Evolutionary conservation across 345 rosid species (phyloP), one percentile per base, ranked within the genome.

Genomic region (Geranium brycei): DNA sequence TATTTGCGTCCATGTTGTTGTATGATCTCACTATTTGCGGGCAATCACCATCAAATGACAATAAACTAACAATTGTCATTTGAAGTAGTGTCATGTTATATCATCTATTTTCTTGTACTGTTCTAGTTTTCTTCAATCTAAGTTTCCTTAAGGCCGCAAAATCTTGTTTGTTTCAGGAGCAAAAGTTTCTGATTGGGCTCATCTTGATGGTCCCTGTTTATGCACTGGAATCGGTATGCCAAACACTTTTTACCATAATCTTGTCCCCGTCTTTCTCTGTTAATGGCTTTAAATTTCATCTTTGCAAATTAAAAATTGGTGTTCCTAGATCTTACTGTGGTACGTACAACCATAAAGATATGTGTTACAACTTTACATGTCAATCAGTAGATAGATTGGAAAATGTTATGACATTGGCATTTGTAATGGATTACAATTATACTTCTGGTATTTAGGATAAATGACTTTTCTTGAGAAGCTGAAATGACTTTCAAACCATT

Each of bases 161-260:
- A 19, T 19, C 31, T 59, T 59, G 61, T 16, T 15, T 41, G 66
- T 80, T 80, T 75, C 97, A 93, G 99, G 99, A 93, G 81, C 99
- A 90, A 72, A 93, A 93, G 72, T 93, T 93, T 76, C 78, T 93
- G 71, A 81, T 90, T 61, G 99, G 99, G 59, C 95, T 93, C 71
- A 82, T 93, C 70, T 77, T 93, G 73, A 90, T 93, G 99, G 99
- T 93, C 70, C 99, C 99, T 67, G 92, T 90, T 32, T 93, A 93
- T 66, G 86, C 97, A 12, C 71, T 90, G 57, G 99, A 93, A 77
- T 93, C 99, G 87, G 99, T 93, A 93, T 64, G 83, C 60, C 14
- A 32, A 7, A 51, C 3, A 19, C 7, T 47, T 2, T 10, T 1
- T 23, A 11, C 17, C 30, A 10, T 57, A 62, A 64, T 19, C 17